These are phyloP conservation scores for Mucor sp. DNA, from an alignment of 371 early-diverging fungal species.

Conservation along the genomic window DNA sequence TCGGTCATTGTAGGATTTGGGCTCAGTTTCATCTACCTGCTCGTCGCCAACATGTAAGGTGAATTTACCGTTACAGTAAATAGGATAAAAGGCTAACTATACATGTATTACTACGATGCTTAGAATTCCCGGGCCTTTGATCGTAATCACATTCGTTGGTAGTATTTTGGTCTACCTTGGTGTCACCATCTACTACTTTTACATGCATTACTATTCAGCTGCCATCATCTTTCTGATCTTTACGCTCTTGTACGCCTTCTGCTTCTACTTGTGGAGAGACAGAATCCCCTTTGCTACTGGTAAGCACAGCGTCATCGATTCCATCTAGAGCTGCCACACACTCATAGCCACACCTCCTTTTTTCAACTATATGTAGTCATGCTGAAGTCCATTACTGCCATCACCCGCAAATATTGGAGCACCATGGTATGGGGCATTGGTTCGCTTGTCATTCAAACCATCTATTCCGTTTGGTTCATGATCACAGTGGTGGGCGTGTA, in stretches of 20 bases:
- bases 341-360: too few relatives aligned
- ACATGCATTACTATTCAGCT: slow-evolving; percentile 51
- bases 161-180: slow-evolving; percentile 57
- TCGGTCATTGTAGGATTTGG: slow-evolving; percentile 56
- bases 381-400: slow-evolving; percentile 56
- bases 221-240: slow-evolving; percentile 55
- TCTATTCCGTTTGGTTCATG: slow-evolving; percentile 52
- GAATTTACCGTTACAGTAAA: too few relatives aligned
- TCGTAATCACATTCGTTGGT: slow-evolving; percentile 45
- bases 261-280: slow-evolving; percentile 53
- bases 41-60: slow-evolving; percentile 51
- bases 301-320: slow-evolving; percentile 14
- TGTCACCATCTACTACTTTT: slow-evolving; percentile 55
- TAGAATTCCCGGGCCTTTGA: slow-evolving; percentile 45
- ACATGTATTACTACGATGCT: too few relatives aligned
- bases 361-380: slow-evolving; percentile 41
- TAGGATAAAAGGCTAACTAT: slow-evolving; percentile 5
- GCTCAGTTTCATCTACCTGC: slow-evolving; percentile 53
- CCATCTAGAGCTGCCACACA: neutral
- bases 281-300: slow-evolving; percentile 64
- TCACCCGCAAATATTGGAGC: slow-evolving; percentile 59
- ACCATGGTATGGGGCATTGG: slow-evolving; percentile 50
- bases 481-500: slow-evolving; percentile 50
- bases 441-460: slow-evolving; percentile 53
- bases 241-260: slow-evolving; percentile 41